phyloP scores from a whole-genome alignment of 1,139 yeast genomes.

The Yamadazyma jaroonii region DNA sequence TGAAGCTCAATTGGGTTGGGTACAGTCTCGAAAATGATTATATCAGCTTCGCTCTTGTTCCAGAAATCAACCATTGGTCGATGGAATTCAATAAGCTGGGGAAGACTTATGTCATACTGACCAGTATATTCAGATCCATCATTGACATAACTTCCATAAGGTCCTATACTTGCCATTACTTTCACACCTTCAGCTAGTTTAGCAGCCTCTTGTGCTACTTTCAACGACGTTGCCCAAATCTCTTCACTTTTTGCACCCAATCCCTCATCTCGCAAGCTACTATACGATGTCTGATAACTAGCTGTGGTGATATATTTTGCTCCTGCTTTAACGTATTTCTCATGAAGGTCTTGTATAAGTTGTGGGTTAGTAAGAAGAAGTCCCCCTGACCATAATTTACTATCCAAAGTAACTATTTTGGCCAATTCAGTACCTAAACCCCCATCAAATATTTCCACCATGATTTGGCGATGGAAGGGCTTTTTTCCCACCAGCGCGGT shows the following conservation, averaged over 20 bases:
- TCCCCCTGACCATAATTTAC: conserved; percentile 58
- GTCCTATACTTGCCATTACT: conserved; percentile 58
- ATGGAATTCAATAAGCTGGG: conserved; percentile 46
- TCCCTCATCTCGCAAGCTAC: conserved; percentile 19
- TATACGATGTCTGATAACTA: conserved; percentile 59
- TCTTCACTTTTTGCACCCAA: conserved; percentile 19
- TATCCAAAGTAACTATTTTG: conserved; percentile 12
- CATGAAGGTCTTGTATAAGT: conserved; percentile 48
- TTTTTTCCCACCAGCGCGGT: conserved; percentile 9
- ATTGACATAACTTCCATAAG: conserved; percentile 65
- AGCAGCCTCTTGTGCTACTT: conserved; percentile 28
- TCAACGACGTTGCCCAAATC: conserved; percentile 32
- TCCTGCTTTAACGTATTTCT: conserved; percentile 49
- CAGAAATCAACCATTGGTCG: conserved; percentile 42
- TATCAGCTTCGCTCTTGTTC: conserved; percentile 39
- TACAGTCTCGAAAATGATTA: conserved; percentile 64
- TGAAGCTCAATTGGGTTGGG: conserved; percentile 54
- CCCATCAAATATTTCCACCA: conserved; percentile 23
- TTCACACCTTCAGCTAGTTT: conserved; percentile 23
- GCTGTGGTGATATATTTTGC: conserved; percentile 57
- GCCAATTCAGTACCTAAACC: conserved; percentile 33
- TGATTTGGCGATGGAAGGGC: too few species aligned
- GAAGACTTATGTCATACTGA: conserved; percentile 36
- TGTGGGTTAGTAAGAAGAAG: conserved; percentile 48
- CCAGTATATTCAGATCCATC: conserved; percentile 73